These are phyloP conservation scores for Penicillium sp. DNA, from an alignment of 2,329 filamentous ascomycete species.

Conservation along the genomic window DNA sequence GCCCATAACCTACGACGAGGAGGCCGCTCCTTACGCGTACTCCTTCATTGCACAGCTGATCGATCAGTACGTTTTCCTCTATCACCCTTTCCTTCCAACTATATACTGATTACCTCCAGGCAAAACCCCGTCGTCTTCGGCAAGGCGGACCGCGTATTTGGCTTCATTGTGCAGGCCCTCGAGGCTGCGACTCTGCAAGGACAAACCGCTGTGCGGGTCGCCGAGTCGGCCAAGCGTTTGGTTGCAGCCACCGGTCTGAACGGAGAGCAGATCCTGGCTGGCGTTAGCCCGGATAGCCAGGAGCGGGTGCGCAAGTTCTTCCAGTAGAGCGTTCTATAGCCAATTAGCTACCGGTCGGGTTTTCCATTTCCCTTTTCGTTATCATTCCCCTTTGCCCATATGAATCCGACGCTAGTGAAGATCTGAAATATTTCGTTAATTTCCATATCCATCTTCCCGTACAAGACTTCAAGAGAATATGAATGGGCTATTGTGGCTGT, in stretches of 20 bases:
- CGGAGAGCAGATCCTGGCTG: slow-evolving; percentile 67
- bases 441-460: not conserved
- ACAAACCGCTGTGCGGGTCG: slow-evolving; percentile 71
- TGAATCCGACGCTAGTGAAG: slow-evolving; percentile 25
- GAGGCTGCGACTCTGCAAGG: slow-evolving; percentile 88
- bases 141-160: slow-evolving; percentile 77
- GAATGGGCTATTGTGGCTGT: not conserved
- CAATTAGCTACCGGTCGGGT: not conserved
- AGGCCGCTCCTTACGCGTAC: slow-evolving; percentile 94
- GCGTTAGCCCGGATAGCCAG: slow-evolving; percentile 75
- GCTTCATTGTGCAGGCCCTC: slow-evolving; percentile 78
- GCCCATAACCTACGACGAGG: slow-evolving; percentile 90
- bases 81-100: slow-evolving; percentile 1
- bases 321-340: slow-evolving; percentile 47
- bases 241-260: slow-evolving; percentile 70
- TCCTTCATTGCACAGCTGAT: slow-evolving; percentile 87
- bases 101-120: slow-evolving; percentile 46
- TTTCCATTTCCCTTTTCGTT: slow-evolving; percentile 12
- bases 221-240: slow-evolving; percentile 71
- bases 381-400: slow-evolving; percentile 23
- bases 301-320: slow-evolving; percentile 75
- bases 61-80: slow-evolving; percentile 68
- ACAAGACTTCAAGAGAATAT: not conserved
- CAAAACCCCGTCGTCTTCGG: slow-evolving; percentile 76
- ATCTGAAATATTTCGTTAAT: slow-evolving; percentile 20